phyloP scores from a whole-genome alignment of 2,329 filamentous ascomycete genomes.

The Paraphoma sp. region DNA sequence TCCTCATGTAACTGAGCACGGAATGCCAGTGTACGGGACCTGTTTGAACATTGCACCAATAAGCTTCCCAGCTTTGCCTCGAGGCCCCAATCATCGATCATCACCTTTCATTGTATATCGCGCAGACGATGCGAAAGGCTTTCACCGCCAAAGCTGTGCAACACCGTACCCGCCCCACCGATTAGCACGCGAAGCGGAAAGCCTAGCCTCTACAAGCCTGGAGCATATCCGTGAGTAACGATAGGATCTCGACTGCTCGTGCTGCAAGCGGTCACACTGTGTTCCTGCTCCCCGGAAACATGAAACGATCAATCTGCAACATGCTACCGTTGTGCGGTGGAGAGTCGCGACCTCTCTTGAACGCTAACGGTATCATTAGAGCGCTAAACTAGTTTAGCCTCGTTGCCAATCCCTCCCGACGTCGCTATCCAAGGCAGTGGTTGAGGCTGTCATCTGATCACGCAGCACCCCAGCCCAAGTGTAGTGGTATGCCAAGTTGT shows the following conservation, averaged over 20 bases:
- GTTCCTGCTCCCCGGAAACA: slow-evolving; percentile 25
- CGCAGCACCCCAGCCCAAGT: slow-evolving; percentile 21
- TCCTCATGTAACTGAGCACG: neutral
- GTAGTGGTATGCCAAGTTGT: slow-evolving; percentile 32
- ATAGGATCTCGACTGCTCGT: slow-evolving; percentile 18
- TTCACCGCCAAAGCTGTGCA: slow-evolving; percentile 44
- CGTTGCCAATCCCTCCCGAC: slow-evolving; percentile 23
- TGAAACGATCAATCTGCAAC: slow-evolving; percentile 33
- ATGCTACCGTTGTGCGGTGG: slow-evolving; percentile 12
- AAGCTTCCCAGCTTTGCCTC: no score
- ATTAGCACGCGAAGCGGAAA: slow-evolving; percentile 20
- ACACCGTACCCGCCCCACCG: slow-evolving; percentile 26
- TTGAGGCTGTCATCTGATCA: slow-evolving; percentile 43
- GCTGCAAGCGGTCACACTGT: slow-evolving; percentile 13
- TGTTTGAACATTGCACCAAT: neutral
- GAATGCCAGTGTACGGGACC: neutral
- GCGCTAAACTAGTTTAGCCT: slow-evolving; percentile 15
- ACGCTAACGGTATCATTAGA: slow-evolving; percentile 1
- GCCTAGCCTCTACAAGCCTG: slow-evolving; percentile 14
- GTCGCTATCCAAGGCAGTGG: slow-evolving; percentile 33
- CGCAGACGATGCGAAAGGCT: slow-evolving; percentile 1
- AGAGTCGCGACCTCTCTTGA: slow-evolving; percentile 10
- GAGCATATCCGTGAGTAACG: slow-evolving; percentile 12
- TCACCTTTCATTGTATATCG: neutral
- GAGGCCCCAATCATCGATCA: no score